Conservation (phyloP, 306 rosid species). For the Vachellia pachyceras region DNA sequence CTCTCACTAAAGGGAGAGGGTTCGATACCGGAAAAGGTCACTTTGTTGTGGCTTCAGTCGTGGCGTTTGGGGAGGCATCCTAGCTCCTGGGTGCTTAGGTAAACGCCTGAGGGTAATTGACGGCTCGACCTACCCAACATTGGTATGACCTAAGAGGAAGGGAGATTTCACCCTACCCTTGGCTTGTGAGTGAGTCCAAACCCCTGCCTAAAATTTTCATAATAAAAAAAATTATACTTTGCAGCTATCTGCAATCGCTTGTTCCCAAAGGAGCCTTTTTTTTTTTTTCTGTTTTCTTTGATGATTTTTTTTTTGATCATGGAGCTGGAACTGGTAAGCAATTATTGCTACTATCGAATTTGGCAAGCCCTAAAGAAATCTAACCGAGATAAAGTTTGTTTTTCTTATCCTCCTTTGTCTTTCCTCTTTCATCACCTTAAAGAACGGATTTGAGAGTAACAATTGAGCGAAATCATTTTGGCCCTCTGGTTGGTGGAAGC, state of each 20-base stretch:
- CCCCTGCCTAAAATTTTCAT: no score
- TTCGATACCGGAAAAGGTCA: no score
- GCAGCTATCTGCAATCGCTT: not conserved
- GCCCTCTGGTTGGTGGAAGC: not conserved
- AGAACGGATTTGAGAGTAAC: not conserved
- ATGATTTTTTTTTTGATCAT: not conserved
- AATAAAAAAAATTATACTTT: no score
- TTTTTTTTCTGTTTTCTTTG: not conserved
- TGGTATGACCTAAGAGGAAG: no score
- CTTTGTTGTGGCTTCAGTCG: no score
- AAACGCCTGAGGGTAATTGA: no score
- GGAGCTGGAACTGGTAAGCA: not conserved
- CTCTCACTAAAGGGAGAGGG: no score
- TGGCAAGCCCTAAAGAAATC: not conserved
- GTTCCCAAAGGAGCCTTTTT: not conserved
- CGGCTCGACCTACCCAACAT: no score
- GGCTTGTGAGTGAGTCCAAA: no score
- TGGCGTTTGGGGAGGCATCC: no score
- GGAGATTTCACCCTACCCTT: no score
- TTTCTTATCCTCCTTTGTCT: slow-evolving; percentile 7
- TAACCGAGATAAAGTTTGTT: slow-evolving; percentile 5
- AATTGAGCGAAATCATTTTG: not conserved
- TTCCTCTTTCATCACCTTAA: not conserved
- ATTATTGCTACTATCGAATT: not conserved
- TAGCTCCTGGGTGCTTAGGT: no score